Evolutionary conservation across 495 filamentous ascomycete genomes (phyloP).

Genomic region (Penicillium malachiteum): DNA sequence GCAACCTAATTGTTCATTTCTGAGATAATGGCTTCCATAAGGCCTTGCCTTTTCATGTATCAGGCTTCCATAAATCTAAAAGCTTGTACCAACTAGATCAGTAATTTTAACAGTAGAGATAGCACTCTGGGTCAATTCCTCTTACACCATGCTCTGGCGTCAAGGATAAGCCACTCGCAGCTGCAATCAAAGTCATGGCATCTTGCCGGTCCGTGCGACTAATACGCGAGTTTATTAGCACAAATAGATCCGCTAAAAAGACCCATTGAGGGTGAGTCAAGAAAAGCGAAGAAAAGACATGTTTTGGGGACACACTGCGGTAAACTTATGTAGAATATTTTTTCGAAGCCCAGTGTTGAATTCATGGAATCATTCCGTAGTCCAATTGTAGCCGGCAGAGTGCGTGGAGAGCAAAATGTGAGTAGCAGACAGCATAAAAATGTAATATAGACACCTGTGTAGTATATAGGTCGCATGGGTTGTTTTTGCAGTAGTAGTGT

Average conservation of each 20-base stretch:
- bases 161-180: background rate
- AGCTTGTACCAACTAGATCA: background rate
- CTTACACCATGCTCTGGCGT: background rate
- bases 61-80: background rate
- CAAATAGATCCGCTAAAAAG: too few species aligned
- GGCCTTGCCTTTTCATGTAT: slow-evolving; percentile 2
- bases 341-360: background rate
- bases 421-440: background rate
- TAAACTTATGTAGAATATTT: background rate
- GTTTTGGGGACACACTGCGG: too few species aligned
- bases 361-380: background rate
- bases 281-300: too few species aligned
- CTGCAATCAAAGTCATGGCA: background rate
- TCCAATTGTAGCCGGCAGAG: background rate
- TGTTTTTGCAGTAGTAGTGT: background rate
- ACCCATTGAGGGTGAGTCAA: too few species aligned
- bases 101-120: background rate
- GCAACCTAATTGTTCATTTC: slow-evolving; percentile 4
- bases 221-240: background rate
- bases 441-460: background rate
- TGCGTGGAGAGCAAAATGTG: background rate
- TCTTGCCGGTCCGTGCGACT: background rate
- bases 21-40: slow-evolving; percentile 1
- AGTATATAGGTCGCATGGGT: background rate
- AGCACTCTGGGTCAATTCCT: background rate